Evolutionary conservation across 148 eudicot species (phyloP).

Genomic region (Gaultheria prostrata): DNA sequence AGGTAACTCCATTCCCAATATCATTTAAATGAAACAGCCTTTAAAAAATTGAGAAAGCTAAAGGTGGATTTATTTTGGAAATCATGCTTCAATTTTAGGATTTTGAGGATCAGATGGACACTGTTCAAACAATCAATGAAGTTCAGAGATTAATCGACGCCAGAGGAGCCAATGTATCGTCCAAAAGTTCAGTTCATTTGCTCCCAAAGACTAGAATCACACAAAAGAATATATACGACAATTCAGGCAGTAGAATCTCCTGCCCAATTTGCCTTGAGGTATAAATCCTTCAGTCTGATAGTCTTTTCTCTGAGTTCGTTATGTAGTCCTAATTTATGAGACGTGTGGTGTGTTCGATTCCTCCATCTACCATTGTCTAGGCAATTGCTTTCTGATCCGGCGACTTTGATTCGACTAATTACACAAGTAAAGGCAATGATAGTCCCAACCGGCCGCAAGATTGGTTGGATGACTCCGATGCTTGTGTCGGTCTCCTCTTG

Average conservation of each 20-base stretch:
- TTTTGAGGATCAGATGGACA: not conserved
- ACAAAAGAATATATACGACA: not conserved
- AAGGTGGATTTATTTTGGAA: not conserved
- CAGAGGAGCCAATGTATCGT: not conserved
- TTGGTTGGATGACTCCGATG: not conserved
- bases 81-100: not conserved
- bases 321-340: not conserved
- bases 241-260: constrained; percentile 3
- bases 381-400: too few species aligned
- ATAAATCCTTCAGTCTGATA: not conserved
- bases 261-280: constrained; percentile 16
- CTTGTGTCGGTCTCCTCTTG: not conserved
- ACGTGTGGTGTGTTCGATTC: not conserved
- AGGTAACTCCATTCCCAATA: not conserved
- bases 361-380: too few species aligned
- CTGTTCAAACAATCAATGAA: not conserved
- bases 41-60: not conserved
- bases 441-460: not conserved
- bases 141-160: not conserved
- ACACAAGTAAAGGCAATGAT: too few species aligned
- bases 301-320: not conserved
- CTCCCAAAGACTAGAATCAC: not conserved
- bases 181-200: not conserved
- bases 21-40: not conserved
- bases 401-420: too few species aligned